Evolutionary conservation across 352 stramenopile genomes (phyloP).

Genomic region (Blastocystis sp.): DNA sequence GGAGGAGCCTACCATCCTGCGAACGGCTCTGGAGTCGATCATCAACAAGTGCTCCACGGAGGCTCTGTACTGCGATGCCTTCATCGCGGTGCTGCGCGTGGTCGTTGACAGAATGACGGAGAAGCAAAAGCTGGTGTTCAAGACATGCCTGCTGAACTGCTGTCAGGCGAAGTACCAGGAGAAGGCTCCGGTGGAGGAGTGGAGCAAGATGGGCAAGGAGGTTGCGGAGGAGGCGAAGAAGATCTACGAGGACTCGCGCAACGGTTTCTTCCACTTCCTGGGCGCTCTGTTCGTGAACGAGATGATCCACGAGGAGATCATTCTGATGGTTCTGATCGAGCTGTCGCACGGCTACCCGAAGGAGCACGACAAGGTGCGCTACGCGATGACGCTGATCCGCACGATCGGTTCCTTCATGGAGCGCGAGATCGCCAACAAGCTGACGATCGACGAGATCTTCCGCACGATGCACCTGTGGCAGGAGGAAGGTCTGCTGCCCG

Average conservation of each 20-base stretch:
- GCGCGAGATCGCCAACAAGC: constrained; percentile 2
- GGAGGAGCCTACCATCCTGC: not conserved
- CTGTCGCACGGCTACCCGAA: not conserved
- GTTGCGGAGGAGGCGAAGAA: not conserved
- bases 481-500: constrained; percentile 3
- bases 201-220: not conserved
- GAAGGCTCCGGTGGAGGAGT: not conserved
- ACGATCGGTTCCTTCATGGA: constrained; percentile 42
- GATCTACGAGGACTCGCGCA: not conserved
- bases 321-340: not conserved
- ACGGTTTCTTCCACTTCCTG: constrained; percentile 38
- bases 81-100: not conserved
- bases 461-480: constrained; percentile 1
- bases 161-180: constrained; percentile 24
- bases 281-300: constrained; percentile 33
- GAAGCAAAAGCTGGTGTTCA: constrained; percentile 6
- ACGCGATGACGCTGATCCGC: not conserved
- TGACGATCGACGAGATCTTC: constrained; percentile 47
- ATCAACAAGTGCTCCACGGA: not conserved
- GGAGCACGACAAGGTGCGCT: not conserved
- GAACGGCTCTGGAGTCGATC: not conserved
- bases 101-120: constrained; percentile 13
- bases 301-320: not conserved
- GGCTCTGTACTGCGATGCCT: constrained; percentile 24
- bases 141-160: not conserved